These are phyloP conservation scores for Xylaria polymorpha DNA, from an alignment of 2,329 filamentous ascomycete genomes.

Conservation along the genomic window DNA sequence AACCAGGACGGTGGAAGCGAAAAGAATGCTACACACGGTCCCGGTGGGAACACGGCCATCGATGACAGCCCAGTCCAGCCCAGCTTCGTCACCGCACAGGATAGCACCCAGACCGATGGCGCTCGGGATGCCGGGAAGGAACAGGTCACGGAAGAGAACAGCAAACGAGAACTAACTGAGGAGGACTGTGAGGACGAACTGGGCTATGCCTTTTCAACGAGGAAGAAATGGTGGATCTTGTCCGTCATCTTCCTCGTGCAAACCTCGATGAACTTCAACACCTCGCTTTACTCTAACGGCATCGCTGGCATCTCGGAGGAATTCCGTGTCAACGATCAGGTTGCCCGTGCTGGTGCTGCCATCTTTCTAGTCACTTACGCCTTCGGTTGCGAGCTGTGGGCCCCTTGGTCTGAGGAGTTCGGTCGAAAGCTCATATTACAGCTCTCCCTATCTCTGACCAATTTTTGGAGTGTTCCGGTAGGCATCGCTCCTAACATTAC, in stretches of 20 bases:
- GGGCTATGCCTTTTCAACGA: slow-evolving; percentile 68
- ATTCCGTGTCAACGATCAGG: slow-evolving; percentile 75
- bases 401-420: slow-evolving; percentile 86
- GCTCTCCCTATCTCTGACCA: slow-evolving; percentile 77
- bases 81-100: not conserved
- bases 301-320: slow-evolving; percentile 72
- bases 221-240: slow-evolving; percentile 79
- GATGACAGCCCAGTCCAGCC: not conserved
- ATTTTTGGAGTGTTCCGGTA: slow-evolving; percentile 79
- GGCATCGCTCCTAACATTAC: slow-evolving; percentile 79
- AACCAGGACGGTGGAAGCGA: not conserved
- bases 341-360: slow-evolving; percentile 78
- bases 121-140: not conserved
- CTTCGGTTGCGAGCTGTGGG: slow-evolving; percentile 90
- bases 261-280: slow-evolving; percentile 84
- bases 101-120: not conserved
- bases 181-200: slow-evolving; percentile 73
- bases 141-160: not conserved
- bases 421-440: slow-evolving; percentile 82
- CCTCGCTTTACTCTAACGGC: slow-evolving; percentile 78
- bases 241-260: slow-evolving; percentile 79
- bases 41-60: not conserved
- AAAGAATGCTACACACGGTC: not conserved
- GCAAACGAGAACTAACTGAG: slow-evolving; percentile 48
- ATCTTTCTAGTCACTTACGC: slow-evolving; percentile 84